Percentiles rank a stretch among this genome's conserved stretches.
phyloP scores from a whole-genome alignment of 2,329 filamentous ascomycete species.

The Colletotrichum sp. region DNA sequence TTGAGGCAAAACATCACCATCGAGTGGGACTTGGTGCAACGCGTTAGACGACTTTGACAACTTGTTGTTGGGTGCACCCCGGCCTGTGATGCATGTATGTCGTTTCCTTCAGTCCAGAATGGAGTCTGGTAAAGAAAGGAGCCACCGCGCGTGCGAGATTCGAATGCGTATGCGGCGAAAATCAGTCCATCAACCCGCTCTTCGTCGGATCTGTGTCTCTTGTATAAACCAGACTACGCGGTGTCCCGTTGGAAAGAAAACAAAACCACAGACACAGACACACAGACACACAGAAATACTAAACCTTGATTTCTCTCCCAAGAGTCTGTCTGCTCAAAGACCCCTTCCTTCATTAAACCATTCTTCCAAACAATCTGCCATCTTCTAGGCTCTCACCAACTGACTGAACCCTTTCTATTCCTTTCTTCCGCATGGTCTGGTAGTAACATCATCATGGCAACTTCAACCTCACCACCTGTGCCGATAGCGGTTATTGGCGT shows the following conservation, averaged over 20 bases:
- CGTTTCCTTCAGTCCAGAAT: neutral
- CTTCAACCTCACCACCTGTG: neutral
- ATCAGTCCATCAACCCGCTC: neutral
- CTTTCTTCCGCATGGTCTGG: neutral
- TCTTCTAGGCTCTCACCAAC: neutral
- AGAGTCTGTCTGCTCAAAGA: neutral
- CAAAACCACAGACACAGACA: neutral
- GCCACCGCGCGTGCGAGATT: neutral
- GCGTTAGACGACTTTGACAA: neutral
- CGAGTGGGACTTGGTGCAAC: neutral
- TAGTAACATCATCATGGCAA: neutral
- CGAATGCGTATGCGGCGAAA: neutral
- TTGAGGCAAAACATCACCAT: neutral
- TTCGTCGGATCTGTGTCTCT: neutral
- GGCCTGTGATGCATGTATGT: neutral
- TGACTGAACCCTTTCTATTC: neutral
- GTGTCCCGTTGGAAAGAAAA: neutral
- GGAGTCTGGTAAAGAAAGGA: neutral
- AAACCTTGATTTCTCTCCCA: neutral
- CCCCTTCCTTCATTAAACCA: neutral
- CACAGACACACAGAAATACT: neutral
- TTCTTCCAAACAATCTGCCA: neutral
- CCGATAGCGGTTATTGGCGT: neutral
- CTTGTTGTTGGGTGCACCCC: neutral
- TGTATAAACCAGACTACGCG: neutral